These are phyloP conservation scores for Ganoderma boninense DNA, from an alignment of 1,284 basidiomycete genomes.

Conservation along the genomic window DNA sequence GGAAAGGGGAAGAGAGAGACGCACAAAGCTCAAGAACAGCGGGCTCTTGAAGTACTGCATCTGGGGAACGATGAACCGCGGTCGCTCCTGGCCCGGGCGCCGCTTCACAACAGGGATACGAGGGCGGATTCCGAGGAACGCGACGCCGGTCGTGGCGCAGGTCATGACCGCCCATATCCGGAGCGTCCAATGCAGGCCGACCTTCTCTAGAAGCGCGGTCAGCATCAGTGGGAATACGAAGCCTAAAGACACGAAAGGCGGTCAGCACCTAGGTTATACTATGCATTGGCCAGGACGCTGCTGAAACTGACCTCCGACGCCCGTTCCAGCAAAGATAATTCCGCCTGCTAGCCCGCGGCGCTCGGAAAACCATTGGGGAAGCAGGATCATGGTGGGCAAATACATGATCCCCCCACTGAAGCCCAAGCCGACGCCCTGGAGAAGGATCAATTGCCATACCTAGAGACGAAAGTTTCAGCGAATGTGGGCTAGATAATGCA, in stretches of 20 bases:
- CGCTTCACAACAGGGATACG: slow-evolving; percentile 37
- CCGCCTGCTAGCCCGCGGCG: slow-evolving; percentile 39
- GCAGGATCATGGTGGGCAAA: slow-evolving; percentile 36
- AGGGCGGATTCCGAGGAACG: slow-evolving; percentile 35
- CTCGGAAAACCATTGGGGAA: slow-evolving; percentile 35
- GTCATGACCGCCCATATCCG: slow-evolving; percentile 36
- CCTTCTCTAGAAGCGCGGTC: slow-evolving; percentile 33
- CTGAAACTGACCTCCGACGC: slow-evolving; percentile 35
- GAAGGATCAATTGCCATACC: slow-evolving; percentile 39
- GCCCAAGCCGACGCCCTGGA: slow-evolving; percentile 39
- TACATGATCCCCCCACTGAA: slow-evolving; percentile 38
- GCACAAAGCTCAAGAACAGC: slow-evolving; percentile 38
- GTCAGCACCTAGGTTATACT: background rate
- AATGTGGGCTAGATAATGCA: background rate
- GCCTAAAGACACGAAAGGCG: slow-evolving; percentile 17
- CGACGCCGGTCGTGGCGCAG: slow-evolving; percentile 32
- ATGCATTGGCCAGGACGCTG: background rate
- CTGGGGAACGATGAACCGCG: slow-evolving; percentile 34
- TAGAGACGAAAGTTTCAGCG: slow-evolving; percentile 4
- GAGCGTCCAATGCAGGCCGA: slow-evolving; percentile 42
- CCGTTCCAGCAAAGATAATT: slow-evolving; percentile 41
- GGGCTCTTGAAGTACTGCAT: slow-evolving; percentile 38
- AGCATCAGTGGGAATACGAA: slow-evolving; percentile 40
- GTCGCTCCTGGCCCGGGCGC: slow-evolving; percentile 29
- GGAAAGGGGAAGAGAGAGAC: slow-evolving; percentile 12